Percentiles rank a stretch among this genome's conserved stretches.
phyloP scores from a whole-genome alignment of 2,329 filamentous ascomycete species.

The Pseudogymnoascus sp. region DNA sequence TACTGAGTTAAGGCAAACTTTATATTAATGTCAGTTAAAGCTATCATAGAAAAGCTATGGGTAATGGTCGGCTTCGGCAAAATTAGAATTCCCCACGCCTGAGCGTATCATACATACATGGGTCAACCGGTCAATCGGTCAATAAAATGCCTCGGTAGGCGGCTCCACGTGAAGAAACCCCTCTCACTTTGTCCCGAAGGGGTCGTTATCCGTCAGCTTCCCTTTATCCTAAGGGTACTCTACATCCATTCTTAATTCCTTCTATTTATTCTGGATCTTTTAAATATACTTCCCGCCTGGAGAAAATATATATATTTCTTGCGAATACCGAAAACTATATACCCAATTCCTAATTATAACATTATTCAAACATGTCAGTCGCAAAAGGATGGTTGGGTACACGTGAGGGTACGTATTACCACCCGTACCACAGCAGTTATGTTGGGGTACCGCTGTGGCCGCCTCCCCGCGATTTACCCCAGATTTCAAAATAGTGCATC shows the following conservation, averaged over 20 bases:
- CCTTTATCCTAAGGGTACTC: background rate
- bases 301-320: background rate
- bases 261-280: background rate
- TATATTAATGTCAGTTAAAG: constrained; percentile 4
- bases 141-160: constrained; percentile 5
- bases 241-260: background rate
- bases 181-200: background rate
- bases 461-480: background rate
- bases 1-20: background rate
- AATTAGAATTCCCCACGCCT: background rate
- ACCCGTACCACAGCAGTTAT: background rate
- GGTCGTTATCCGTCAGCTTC: background rate
- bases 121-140: background rate
- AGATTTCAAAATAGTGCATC: background rate
- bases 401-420: background rate
- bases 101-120: background rate
- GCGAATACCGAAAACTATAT: background rate
- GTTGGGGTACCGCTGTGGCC: background rate
- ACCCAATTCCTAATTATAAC: background rate
- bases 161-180: background rate
- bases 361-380: background rate
- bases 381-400: background rate
- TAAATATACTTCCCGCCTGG: background rate
- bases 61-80: background rate
- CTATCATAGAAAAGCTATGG: background rate